Evolutionary conservation across 139 green algal genomes (phyloP).

Genomic region (Eudorina sp.): DNA sequence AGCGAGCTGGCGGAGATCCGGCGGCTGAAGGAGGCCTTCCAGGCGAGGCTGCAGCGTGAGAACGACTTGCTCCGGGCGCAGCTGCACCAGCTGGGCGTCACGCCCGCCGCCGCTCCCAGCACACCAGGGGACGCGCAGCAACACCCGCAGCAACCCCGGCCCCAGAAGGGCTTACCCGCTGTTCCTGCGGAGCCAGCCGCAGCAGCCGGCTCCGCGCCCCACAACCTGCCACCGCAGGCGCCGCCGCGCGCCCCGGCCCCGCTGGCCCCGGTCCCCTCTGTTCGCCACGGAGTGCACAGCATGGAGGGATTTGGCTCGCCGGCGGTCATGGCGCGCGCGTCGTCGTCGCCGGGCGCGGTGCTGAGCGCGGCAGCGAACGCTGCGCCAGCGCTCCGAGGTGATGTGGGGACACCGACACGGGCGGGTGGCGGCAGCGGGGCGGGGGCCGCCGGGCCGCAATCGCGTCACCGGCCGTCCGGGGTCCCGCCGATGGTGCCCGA

Average conservation of each 20-base stretch:
- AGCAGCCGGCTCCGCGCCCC: neutral
- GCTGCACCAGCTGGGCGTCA: neutral
- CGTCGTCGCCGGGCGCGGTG: neutral
- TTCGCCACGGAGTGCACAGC: neutral
- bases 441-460: no score
- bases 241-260: neutral
- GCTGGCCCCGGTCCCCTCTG: no score
- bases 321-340: neutral
- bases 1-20: constrained; percentile 45
- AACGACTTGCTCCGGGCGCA: constrained; percentile 18
- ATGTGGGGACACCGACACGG: no score
- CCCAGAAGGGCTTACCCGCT: no score
- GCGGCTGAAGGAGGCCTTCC: constrained; percentile 42
- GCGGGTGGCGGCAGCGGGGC: no score
- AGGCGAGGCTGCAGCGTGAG: constrained; percentile 39
- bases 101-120: neutral
- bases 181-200: neutral
- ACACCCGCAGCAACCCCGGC: neutral
- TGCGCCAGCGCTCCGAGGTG: no score
- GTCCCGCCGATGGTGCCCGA: no score
- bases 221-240: neutral
- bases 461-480: no score
- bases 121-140: neutral
- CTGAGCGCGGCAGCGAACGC: no score
- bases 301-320: constrained; percentile 40